Conservation (phyloP, 108 stramenopile genomes). For the Cyclotella cryptica region DNA sequence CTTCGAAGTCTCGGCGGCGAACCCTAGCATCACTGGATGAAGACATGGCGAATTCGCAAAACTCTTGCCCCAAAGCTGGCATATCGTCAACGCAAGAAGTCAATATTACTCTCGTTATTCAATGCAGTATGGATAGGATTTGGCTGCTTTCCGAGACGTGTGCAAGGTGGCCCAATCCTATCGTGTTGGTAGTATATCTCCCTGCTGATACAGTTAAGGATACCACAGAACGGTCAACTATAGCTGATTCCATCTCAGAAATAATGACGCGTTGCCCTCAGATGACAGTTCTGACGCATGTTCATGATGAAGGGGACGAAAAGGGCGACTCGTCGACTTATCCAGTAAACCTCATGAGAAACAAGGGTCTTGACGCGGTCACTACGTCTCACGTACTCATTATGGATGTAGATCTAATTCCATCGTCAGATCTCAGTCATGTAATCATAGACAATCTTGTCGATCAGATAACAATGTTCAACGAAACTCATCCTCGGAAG, state of each 20-base stretch:
- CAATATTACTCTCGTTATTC: slow-evolving; percentile 66
- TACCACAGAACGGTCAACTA: slow-evolving; percentile 9
- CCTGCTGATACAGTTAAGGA: slow-evolving; percentile 27
- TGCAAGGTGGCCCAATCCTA: slow-evolving; percentile 76
- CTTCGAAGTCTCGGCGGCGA: slow-evolving; percentile 12
- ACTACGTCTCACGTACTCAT: slow-evolving; percentile 88
- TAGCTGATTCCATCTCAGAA: slow-evolving; percentile 38
- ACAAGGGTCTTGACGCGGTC: slow-evolving; percentile 83
- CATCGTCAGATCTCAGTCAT: slow-evolving; percentile 63
- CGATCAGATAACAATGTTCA: slow-evolving; percentile 42
- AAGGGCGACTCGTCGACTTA: slow-evolving; percentile 52
- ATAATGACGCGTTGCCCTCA: slow-evolving; percentile 61
- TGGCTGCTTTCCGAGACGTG: slow-evolving; percentile 82
- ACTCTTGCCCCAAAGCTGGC: slow-evolving; percentile 47
- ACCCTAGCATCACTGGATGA: slow-evolving; percentile 35
- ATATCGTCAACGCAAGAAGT: slow-evolving; percentile 25
- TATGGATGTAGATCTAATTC: slow-evolving; percentile 92
- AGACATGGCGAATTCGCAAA: slow-evolving; percentile 30
- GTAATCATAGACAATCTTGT: slow-evolving; percentile 47
- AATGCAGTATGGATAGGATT: slow-evolving; percentile 73
- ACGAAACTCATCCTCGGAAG: neutral
- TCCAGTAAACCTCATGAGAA: slow-evolving; percentile 93
- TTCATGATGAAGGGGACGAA: slow-evolving; percentile 38
- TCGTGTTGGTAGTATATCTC: slow-evolving; percentile 71
- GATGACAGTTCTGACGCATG: slow-evolving; percentile 58